Evolutionary conservation across 768 basidiomycete species (phyloP), one percentile per base, ranked within the genome.

Genomic region (Tylopilus sp.): DNA sequence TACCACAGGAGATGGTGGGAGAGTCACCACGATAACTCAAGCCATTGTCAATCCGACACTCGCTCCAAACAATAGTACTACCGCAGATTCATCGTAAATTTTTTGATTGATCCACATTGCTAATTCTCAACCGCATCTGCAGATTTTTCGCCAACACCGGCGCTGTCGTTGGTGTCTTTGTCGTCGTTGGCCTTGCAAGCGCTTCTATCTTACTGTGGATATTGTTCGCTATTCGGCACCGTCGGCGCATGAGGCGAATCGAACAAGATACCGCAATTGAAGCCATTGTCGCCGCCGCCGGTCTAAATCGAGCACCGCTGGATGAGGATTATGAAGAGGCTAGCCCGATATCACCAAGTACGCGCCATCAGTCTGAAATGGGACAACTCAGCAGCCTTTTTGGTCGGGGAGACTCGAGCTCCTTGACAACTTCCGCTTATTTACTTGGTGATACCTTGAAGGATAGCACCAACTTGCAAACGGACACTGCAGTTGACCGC

Each of bases 101-200:
- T 53, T 52, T 35, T 21, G 17, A 60, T 26, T 36, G 38, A 36
- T 41, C 44, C 31, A 4, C 15, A 17, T 41, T 15, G 22, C 13
- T 18, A 36, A 30, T 44, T 30, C 56, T 60, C 44, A 58, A 45
- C 17, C 38, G 56, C n/a, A 26, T 28, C 6, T 40, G 17, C 51
- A 91, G 88, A 50, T 98, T 97, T 73, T 95, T 95, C 70, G 68
- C 68, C 44, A 90, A 95, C 64, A 88, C 86, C 21, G 92, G 92
- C 18, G 95, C 93, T 11, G 93, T 98, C 3, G 87, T 87, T 1
- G 95, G 90, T 40, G 89, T 93, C 8, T 98, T 97, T 61, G 81
- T 91, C 35, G 83, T 93, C 15, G 89, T 95, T 17, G 95, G 93
- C 25, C 76, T 98, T 18, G 85, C 90, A 4, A 83, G 72, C 25